Base-by-base conservation (phyloP, 75 land plant species). In the Picea sitchensis region DNA sequence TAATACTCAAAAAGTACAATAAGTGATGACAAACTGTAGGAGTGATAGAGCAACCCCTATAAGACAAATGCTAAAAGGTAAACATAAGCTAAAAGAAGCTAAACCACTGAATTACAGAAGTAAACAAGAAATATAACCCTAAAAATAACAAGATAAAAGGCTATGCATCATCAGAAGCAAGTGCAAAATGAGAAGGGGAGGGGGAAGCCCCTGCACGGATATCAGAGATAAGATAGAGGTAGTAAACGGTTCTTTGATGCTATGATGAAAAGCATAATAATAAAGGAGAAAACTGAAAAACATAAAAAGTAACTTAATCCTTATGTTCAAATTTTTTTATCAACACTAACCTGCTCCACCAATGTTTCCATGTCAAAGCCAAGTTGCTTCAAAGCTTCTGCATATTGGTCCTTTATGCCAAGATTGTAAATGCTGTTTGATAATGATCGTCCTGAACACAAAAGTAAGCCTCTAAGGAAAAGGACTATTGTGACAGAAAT, bases 311-410 rank as follows among this genome's bases (percentile, higher is more conserved):
- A 71, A 15, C 38, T 13, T 69, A 36, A 34, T 32, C 5, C 17
- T 38, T 3, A 68, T 68, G 1, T 69, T 38, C 32, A 23, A 23
- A 23, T 64, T 13, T 26, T 71, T 71, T 41, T 47, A 47, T 47
- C 47, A 71, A 18, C 38, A 30, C 88, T 75, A 57, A 92, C 95
- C 89, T 88, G 91, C 86, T 93, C 93, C 30, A 82, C 92, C 51
- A 93, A 38, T 57, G 91, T 90, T 83, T 93, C 95, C 80, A 87
- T 82, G 67, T 93, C 84, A 82, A 91, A 93, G 7, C 95, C 95
- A 69, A 93, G 88, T 73, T 91, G 89, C 75, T 64, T 79, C 59
- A 93, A 73, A 61, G 95, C 95, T 78, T 88, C 89, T 30, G 88
- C 88, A 86, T 87, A 93, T 72, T 91, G 89, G 59, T 87, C 91